Conservation (phyloP, 2,329 filamentous ascomycete genomes). For the Penicillium sp. region DNA sequence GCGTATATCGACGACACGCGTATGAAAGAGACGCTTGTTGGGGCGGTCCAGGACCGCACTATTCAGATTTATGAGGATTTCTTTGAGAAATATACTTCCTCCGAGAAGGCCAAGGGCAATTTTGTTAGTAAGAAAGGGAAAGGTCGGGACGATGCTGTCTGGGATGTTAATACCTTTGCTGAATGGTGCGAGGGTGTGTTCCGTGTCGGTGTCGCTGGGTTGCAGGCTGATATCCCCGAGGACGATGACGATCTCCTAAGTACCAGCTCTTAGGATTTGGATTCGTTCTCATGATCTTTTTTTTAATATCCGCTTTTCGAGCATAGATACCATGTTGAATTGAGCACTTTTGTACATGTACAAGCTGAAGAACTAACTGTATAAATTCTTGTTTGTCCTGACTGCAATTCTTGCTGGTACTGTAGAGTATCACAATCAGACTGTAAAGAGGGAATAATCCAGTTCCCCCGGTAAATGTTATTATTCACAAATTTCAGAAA, state of each 20-base stretch:
- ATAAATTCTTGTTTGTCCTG: background rate
- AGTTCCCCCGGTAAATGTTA: background rate
- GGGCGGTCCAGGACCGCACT: slow-evolving; percentile 64
- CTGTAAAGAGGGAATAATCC: background rate
- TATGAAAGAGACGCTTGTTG: slow-evolving; percentile 65
- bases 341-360: slow-evolving; percentile 10
- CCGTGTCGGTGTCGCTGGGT: slow-evolving; percentile 49
- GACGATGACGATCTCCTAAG: slow-evolving; percentile 31
- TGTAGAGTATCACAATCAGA: background rate
- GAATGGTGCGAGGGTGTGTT: slow-evolving; percentile 64
- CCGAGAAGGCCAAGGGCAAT: slow-evolving; percentile 41
- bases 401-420: background rate
- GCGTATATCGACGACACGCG: slow-evolving; percentile 65
- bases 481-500: background rate
- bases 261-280: slow-evolving; percentile 15
- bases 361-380: background rate
- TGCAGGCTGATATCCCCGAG: slow-evolving; percentile 31
- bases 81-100: slow-evolving; percentile 53
- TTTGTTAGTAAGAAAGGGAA: slow-evolving; percentile 55
- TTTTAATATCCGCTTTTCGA: slow-evolving; percentile 9
- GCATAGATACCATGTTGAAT: slow-evolving; percentile 22
- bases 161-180: slow-evolving; percentile 64
- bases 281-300: slow-evolving; percentile 1
- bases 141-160: slow-evolving; percentile 60
- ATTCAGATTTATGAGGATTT: slow-evolving; percentile 64